Percentiles rank a stretch among this genome's conserved stretches.
These are phyloP conservation scores for Trichoderma sp. DNA, from an alignment of 2,329 filamentous ascomycete species.

Conservation along the genomic window DNA sequence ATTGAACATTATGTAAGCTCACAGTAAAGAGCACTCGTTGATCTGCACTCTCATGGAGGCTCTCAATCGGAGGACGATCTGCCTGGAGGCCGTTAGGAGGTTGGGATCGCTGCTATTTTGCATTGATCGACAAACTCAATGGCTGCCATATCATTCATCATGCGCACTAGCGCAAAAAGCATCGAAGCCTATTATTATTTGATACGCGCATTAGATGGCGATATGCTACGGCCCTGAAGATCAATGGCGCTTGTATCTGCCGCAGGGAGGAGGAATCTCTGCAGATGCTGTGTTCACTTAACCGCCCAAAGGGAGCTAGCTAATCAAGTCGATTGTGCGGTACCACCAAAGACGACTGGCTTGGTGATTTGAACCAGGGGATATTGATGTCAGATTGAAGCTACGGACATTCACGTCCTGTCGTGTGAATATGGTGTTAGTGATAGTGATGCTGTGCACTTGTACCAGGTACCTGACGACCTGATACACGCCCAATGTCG, in stretches of 20 bases:
- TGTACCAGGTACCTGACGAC: neutral
- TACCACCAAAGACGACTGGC: neutral
- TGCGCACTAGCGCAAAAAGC: neutral
- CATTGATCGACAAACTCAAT: constrained; percentile 14
- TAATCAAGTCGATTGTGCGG: neutral
- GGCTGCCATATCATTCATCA: neutral
- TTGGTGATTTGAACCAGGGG: neutral
- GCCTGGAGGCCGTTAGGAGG: neutral
- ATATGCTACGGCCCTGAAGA: constrained; percentile 5
- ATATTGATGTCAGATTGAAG: neutral
- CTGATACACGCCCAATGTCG: neutral
- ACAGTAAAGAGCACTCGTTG: neutral
- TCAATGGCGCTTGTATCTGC: neutral
- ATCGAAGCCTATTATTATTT: neutral
- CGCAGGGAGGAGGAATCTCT: neutral
- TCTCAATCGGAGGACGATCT: neutral
- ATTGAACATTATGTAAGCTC: neutral
- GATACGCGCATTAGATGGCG: constrained; percentile 15
- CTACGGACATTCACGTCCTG: neutral
- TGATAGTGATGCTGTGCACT: neutral
- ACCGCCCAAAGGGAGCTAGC: neutral
- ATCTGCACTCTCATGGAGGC: neutral
- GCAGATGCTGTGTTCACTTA: neutral
- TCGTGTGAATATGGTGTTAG: neutral
- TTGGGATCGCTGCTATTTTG: neutral